Evolutionary conservation across 2,329 filamentous ascomycete genomes (phyloP).

Genomic region (Pestalotiopsis sp.): DNA sequence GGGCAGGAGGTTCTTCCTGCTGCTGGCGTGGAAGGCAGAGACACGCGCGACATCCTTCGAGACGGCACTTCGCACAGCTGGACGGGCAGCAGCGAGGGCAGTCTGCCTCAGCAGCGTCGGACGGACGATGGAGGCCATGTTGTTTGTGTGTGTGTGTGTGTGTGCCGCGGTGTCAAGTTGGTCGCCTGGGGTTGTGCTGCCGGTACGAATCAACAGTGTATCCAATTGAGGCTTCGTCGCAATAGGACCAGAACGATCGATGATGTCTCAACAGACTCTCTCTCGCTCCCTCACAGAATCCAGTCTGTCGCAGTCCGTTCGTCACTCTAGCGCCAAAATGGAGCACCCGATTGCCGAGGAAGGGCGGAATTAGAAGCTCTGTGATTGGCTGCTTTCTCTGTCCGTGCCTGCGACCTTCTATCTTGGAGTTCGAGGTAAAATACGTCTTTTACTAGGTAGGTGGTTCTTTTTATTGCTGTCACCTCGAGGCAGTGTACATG

Average conservation of each 20-base stretch:
- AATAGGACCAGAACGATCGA: background rate
- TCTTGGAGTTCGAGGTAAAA: too few relatives aligned
- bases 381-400: constrained; percentile 2
- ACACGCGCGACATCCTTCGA: constrained; percentile 50
- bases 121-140: constrained; percentile 60
- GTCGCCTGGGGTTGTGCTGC: background rate
- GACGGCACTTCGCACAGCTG: constrained; percentile 30
- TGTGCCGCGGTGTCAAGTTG: background rate
- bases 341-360: constrained; percentile 12
- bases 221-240: constrained; percentile 3
- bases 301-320: background rate
- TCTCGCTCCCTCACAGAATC: background rate
- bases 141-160: background rate
- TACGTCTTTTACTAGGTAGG: too few relatives aligned
- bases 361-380: constrained; percentile 9
- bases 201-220: constrained; percentile 1
- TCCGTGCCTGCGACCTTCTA: background rate
- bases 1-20: constrained; percentile 75
- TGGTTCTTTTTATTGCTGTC: too few relatives aligned
- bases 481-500: too few relatives aligned
- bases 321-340: constrained; percentile 8
- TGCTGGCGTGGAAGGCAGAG: constrained; percentile 85
- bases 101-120: constrained; percentile 58
- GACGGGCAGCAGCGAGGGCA: constrained; percentile 39
- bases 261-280: background rate